Base-by-base conservation (phyloP, 441 rosid genomes). In the Melastoma candidum region DNA sequence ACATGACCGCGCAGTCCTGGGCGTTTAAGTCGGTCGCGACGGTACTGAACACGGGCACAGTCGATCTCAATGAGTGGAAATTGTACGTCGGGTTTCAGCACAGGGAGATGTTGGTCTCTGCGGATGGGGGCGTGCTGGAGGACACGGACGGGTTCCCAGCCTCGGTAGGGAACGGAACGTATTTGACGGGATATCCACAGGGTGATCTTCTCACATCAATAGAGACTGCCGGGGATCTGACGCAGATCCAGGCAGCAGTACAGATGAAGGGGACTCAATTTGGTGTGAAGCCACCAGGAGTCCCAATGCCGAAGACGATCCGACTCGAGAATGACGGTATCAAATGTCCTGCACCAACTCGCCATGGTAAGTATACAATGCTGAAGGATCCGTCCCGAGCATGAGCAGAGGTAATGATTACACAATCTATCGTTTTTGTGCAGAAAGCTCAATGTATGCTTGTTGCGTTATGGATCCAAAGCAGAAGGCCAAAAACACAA, bases 41-140 rank as follows among this genome's bases (percentile, higher is more conserved):
- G 0, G 57, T 60, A 29, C 39, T 53, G 10, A 60, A 60, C 57
- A 60, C 57, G 0, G 64, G 64, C 50, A 60, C 64, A 2, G 24
- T 2, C n/a, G 64, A 60, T 49, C 44, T 51, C 25, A 27, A 27
- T 45, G 64, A 8, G 43, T 43, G 44, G 68, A 63, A 63, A 48
- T 13, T 63, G 39, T 63, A 44, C 12, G 44, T 63, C 11, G 68
- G 68, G 8, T 63, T 63, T 57, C 62, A 63, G 46, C 62, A 63
- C 51, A 25, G 12, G 29, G 68, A 63, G 57, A 63, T 63, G 12
- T 49, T 63, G 26, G 62, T 63, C 9, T 29, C 51, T 0, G 52
- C 56, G 0, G 1, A 12, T 10, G 68, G 68, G 0, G 68, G 52
- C 1, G 62, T 50, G 27, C 26, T 63, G 47, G 48, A 1, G 0